phyloP scores from a whole-genome alignment of 805 yeast species.

The Brettanomyces nanus region DNA sequence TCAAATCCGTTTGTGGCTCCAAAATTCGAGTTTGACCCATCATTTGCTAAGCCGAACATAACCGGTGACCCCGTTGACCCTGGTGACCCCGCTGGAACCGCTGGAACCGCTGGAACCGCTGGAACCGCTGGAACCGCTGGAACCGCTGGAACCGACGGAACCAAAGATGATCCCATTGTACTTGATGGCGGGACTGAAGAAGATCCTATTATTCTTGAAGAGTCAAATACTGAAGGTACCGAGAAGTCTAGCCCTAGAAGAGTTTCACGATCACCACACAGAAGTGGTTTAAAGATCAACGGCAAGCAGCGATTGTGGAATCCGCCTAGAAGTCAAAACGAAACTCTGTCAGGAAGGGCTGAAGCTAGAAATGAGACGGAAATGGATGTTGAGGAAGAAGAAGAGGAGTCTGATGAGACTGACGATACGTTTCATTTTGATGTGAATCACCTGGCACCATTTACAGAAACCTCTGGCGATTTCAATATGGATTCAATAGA shows the following conservation, averaged over 20 bases:
- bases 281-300: background rate
- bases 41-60: slow-evolving; percentile 5
- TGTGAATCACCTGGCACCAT: slow-evolving; percentile 19
- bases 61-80: slow-evolving; percentile 3
- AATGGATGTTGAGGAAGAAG: background rate
- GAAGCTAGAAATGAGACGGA: background rate
- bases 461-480: slow-evolving; percentile 23
- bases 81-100: too few species aligned
- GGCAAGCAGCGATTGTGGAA: slow-evolving; percentile 1
- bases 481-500: slow-evolving; percentile 21
- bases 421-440: slow-evolving; percentile 6
- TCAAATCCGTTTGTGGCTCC: background rate
- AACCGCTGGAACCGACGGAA: too few species aligned
- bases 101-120: too few species aligned
- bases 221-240: background rate
- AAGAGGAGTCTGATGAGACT: too few species aligned
- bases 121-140: too few species aligned
- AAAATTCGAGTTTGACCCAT: slow-evolving; percentile 1
- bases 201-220: slow-evolving; percentile 20
- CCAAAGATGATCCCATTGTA: slow-evolving; percentile 19
- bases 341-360: background rate
- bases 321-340: background rate
- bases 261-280: background rate
- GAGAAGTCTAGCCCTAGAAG: background rate
- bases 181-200: slow-evolving; percentile 23